Conservation (phyloP, 2,329 filamentous ascomycete species). For the Nothophaeocryptopus gaeumannii region DNA sequence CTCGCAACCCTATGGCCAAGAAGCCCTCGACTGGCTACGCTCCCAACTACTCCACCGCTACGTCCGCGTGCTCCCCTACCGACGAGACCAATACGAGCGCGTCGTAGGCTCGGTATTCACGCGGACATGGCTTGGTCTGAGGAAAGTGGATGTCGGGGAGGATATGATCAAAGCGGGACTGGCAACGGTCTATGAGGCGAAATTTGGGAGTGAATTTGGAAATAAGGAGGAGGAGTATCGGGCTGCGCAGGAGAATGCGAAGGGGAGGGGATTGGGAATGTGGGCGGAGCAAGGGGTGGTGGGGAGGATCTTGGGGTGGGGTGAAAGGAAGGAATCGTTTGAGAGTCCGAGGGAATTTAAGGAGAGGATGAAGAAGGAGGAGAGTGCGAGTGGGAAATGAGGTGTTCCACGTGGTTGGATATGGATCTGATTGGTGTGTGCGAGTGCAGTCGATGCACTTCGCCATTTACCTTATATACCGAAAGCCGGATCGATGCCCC, state of each 20-base stretch:
- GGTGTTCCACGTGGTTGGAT: no score
- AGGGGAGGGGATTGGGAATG: conserved; percentile 51
- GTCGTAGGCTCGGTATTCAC: conserved; percentile 77
- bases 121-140: conserved; percentile 40
- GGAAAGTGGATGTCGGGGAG: conserved; percentile 76
- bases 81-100: conserved; percentile 86
- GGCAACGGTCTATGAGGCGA: conserved; percentile 92
- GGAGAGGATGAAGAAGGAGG: conserved; percentile 50
- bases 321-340: conserved; percentile 55
- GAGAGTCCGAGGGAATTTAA: conserved; percentile 92
- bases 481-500: no score
- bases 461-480: no score
- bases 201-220: conserved; percentile 84
- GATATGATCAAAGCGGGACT: conserved; percentile 84
- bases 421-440: no score
- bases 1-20: conserved; percentile 77
- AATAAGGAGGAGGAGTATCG: conserved; percentile 61
- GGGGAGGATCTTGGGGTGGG: conserved; percentile 40
- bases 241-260: conserved; percentile 55
- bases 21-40: conserved; percentile 79
- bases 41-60: conserved; percentile 67
- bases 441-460: no score
- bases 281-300: conserved; percentile 56
- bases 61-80: conserved; percentile 79
- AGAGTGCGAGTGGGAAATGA: conserved; percentile 14